These are phyloP conservation scores for Globisporangium solare DNA, from an alignment of 352 stramenopile genomes.

Conservation along the genomic window DNA sequence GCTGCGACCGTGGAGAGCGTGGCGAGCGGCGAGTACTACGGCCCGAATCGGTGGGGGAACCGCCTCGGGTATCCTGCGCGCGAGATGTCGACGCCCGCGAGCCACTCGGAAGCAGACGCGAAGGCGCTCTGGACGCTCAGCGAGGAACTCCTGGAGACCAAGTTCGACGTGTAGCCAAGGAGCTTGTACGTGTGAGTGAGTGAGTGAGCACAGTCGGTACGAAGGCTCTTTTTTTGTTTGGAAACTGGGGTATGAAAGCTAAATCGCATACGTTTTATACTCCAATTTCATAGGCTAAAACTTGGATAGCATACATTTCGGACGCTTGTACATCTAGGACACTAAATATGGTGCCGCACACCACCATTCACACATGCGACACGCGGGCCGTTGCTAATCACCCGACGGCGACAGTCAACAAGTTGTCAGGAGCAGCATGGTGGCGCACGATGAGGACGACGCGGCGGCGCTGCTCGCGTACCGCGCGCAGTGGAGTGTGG, in stretches of 20 bases:
- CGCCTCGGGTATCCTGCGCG: conserved; percentile 38
- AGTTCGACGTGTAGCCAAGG: conserved; percentile 11
- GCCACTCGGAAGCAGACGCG: conserved; percentile 8
- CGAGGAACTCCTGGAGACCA: conserved; percentile 13
- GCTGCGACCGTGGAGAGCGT: conserved; percentile 37
- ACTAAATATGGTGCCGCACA: too few relatives aligned
- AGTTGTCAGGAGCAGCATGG: not conserved
- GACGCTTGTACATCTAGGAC: too few relatives aligned
- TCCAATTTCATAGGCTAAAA: too few relatives aligned
- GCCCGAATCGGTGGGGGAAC: conserved; percentile 36
- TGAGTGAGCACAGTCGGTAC: too few relatives aligned
- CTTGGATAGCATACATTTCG: too few relatives aligned
- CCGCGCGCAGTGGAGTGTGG: conserved; percentile 14
- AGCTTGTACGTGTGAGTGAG: too few relatives aligned
- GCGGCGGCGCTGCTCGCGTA: not conserved
- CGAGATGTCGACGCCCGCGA: conserved; percentile 30
- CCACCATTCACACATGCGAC: too few relatives aligned
- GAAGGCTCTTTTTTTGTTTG: too few relatives aligned
- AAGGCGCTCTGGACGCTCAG: conserved; percentile 18
- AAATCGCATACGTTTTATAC: too few relatives aligned
- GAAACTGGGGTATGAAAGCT: too few relatives aligned
- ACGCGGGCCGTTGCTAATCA: too few relatives aligned
- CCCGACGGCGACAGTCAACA: too few relatives aligned
- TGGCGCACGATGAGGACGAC: not conserved
- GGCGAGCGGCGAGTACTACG: conserved; percentile 44